Evolutionary conservation across 768 basidiomycete genomes (phyloP), one percentile per base, ranked within the genome.

Genomic region (Asterophora lycoperdoides): DNA sequence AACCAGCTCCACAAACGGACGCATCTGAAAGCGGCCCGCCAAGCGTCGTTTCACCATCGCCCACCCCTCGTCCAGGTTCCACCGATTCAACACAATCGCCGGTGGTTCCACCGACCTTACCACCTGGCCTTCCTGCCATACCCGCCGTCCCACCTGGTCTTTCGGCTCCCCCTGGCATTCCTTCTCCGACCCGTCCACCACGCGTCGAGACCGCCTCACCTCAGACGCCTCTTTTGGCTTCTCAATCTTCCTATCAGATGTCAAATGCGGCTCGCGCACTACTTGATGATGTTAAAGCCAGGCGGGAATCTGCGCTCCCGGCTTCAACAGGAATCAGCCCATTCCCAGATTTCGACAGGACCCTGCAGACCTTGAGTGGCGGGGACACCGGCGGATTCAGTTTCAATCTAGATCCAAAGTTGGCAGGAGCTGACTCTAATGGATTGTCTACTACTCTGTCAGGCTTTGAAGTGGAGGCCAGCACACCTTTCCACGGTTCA

Each of bases 281-380:
- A 39, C 72, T 94, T 39, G 89, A 93, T 49, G 92, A 93, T 56
- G 79, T 94, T 33, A 85, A 81, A 60, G 80, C 80, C 17, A 74
- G 90, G 29, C 77, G 90, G 38, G 86, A 90, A 56, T 73, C 78
- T 7, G 69, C 71, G 2, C 62, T 73, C 17, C 59, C 73, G 11
- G 52, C 65, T 9, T 59, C 72, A 7, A 63, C 69, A 34, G 65
- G 68, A 39, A 66, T 70, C 29, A 89, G 76, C 63, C 80, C 89
- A 9, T 94, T 94, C 77, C 93, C 92, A 8, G 92, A 94, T 54
- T 83, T 94, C 55, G 91, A 93, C 63, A 81, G 88, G 26, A 91
- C 88, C 15, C 71, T 93, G 38, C 81, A 86, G 60, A 82, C 79
- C 41, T 71, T 93, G 36, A 80, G 78, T 43, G 78, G 76, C 7